A percentile compares a stretch with the other conserved stretches of the same genome.
Conservation (phyloP, 2,329 filamentous ascomycete genomes). For the Paraphaeosphaeria minitans region DNA sequence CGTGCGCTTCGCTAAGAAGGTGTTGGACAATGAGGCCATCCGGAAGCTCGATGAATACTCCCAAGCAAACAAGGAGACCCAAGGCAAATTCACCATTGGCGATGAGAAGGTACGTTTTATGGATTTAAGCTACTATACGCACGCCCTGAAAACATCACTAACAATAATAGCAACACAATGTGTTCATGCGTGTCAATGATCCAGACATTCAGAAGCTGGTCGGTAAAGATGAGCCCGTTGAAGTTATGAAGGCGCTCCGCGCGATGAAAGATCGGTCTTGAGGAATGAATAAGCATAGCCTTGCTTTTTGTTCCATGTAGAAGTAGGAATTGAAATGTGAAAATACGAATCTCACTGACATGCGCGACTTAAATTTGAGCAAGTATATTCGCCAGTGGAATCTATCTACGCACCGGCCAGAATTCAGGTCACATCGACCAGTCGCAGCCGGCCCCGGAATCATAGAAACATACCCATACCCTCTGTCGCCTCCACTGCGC, state of each 20-base stretch:
- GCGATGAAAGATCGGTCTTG: constrained; percentile 79
- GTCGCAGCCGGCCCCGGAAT: too few relatives aligned
- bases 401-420: too few relatives aligned
- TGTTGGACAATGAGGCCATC: constrained; percentile 72
- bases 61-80: constrained; percentile 81
- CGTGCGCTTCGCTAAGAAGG: constrained; percentile 81
- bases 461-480: too few relatives aligned
- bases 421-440: too few relatives aligned
- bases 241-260: constrained; percentile 83
- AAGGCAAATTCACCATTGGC: constrained; percentile 94
- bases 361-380: neutral
- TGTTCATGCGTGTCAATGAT: constrained; percentile 93
- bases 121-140: neutral
- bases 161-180: constrained; percentile 75
- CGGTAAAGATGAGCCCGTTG: constrained; percentile 77
- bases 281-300: neutral
- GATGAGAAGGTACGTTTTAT: constrained; percentile 79
- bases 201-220: constrained; percentile 83
- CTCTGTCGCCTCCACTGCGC: too few relatives aligned
- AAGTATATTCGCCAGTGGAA: too few relatives aligned
- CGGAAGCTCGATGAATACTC: constrained; percentile 79
- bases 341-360: neutral
- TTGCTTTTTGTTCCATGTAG: neutral
- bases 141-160: neutral
- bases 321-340: neutral